phyloP scores from a whole-genome alignment of 1,139 yeast species.

The Oligophagozyma castellii region DNA sequence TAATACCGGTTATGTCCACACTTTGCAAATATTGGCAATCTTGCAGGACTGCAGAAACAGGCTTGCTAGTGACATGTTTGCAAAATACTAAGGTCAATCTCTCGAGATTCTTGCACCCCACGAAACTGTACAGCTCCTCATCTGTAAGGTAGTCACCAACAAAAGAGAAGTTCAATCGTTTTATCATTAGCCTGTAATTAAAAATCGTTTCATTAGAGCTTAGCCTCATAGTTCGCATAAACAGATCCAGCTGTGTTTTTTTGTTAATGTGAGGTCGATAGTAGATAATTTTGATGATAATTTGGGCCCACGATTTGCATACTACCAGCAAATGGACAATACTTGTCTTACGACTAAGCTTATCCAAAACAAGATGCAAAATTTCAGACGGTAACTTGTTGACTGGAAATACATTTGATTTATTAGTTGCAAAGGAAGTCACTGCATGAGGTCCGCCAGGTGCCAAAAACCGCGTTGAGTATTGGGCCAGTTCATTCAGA shows the following conservation, averaged over 20 bases:
- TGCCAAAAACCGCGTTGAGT: constrained; percentile 4
- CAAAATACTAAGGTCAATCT: constrained; percentile 79
- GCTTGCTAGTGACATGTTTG: constrained; percentile 43
- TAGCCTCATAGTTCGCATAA: constrained; percentile 41
- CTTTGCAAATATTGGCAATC: constrained; percentile 67
- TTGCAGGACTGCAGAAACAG: constrained; percentile 47
- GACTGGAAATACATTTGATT: constrained; percentile 30
- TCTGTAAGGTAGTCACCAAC: constrained; percentile 60
- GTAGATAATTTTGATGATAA: constrained; percentile 76
- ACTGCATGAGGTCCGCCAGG: constrained; percentile 2
- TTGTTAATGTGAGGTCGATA: constrained; percentile 72
- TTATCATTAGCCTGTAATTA: constrained; percentile 63
- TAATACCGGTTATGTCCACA: constrained; percentile 82
- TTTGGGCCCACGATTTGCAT: constrained; percentile 69
- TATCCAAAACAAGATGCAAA: constrained; percentile 53
- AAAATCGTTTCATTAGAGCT: constrained; percentile 41
- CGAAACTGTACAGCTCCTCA: constrained; percentile 38
- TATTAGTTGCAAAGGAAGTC: not conserved
- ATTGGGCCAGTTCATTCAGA: constrained; percentile 8
- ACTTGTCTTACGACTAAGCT: constrained; percentile 49
- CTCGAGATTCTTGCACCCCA: constrained; percentile 65
- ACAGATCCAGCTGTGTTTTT: constrained; percentile 33
- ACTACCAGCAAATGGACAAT: constrained; percentile 58
- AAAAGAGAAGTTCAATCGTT: constrained; percentile 67
- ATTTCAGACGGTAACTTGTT: constrained; percentile 70